phyloP scores from a whole-genome alignment of 805 yeast species.

The Saccharomycopsis malanga region DNA sequence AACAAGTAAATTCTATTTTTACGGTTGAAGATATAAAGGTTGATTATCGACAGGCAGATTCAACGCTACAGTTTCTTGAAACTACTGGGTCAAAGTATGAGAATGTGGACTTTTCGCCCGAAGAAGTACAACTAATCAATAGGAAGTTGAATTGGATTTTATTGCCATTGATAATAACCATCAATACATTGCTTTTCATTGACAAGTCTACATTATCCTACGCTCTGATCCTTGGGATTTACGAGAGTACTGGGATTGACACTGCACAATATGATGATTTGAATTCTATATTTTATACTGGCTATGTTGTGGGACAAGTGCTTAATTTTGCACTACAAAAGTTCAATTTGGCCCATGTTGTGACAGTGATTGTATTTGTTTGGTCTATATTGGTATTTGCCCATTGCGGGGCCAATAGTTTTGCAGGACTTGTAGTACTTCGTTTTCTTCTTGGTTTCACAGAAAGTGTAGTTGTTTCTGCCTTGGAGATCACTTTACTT shows the following conservation, averaged over 20 bases:
- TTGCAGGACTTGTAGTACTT: constrained; percentile 27
- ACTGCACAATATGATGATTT: constrained; percentile 27
- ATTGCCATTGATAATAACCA: constrained; percentile 24
- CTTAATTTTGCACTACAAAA: constrained; percentile 30
- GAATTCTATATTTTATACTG: constrained; percentile 34
- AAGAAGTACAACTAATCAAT: constrained; percentile 18
- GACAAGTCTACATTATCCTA: constrained; percentile 40
- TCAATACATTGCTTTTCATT: constrained; percentile 29
- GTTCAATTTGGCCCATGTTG: constrained; percentile 23
- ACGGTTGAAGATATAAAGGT: constrained; percentile 1
- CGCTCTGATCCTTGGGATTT: constrained; percentile 33
- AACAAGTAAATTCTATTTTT: too few relatives aligned
- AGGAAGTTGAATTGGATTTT: constrained; percentile 23
- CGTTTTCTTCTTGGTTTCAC: constrained; percentile 37
- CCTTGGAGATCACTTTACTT: constrained; percentile 38
- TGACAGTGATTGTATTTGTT: constrained; percentile 23
- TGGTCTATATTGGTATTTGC: constrained; percentile 28
- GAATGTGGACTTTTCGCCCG: constrained; percentile 16
- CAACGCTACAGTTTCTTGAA: constrained; percentile 26
- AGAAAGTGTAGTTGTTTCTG: constrained; percentile 39
- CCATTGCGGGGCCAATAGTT: constrained; percentile 27
- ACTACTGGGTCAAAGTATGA: constrained; percentile 21
- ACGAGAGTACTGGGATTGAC: constrained; percentile 26
- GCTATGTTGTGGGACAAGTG: constrained; percentile 34
- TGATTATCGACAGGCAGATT: constrained; percentile 26